phyloP scores from a whole-genome alignment of 108 stramenopile genomes.

The Cyclotella baltica region DNA sequence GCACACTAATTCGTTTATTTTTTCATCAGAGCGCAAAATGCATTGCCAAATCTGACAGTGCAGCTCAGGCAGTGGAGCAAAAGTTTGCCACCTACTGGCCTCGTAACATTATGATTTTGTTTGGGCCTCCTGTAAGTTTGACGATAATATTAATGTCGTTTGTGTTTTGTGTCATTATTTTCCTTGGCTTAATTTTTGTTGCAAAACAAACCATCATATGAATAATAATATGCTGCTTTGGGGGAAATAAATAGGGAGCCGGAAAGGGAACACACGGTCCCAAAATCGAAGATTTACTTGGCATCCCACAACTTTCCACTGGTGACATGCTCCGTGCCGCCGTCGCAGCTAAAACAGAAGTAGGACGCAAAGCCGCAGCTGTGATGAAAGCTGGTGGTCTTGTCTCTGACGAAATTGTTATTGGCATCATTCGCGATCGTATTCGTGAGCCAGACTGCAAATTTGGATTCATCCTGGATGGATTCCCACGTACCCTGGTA shows the following conservation, averaged over 20 bases:
- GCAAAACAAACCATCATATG: too few species aligned
- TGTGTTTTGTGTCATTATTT: too few species aligned
- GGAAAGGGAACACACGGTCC: conserved; percentile 93
- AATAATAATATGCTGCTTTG: too few species aligned
- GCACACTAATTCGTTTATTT: not conserved
- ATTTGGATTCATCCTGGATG: conserved; percentile 98
- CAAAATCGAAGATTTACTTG: conserved; percentile 85
- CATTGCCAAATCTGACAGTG: conserved; percentile 18
- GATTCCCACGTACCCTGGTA: conserved; percentile 97
- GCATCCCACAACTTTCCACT: conserved; percentile 90
- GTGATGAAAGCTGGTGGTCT: conserved; percentile 98
- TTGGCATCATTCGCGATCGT: conserved; percentile 95
- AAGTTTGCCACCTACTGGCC: conserved; percentile 94
- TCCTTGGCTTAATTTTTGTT: too few species aligned
- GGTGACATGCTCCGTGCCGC: conserved; percentile 99
- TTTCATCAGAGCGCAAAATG: conserved; percentile 28
- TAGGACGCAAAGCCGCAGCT: conserved; percentile 96
- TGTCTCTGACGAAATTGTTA: conserved; percentile 96
- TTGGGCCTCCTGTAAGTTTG: conserved; percentile 53
- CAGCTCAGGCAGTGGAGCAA: conserved; percentile 67
- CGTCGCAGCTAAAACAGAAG: conserved; percentile 93
- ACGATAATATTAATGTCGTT: too few species aligned
- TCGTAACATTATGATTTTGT: conserved; percentile 84
- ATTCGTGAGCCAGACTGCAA: conserved; percentile 92
- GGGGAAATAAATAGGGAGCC: conserved; percentile 59